Evolutionary conservation across 2,329 filamentous ascomycete species (phyloP), one percentile per base, ranked within the genome.

Genomic region (Talaromyces atroroseus): DNA sequence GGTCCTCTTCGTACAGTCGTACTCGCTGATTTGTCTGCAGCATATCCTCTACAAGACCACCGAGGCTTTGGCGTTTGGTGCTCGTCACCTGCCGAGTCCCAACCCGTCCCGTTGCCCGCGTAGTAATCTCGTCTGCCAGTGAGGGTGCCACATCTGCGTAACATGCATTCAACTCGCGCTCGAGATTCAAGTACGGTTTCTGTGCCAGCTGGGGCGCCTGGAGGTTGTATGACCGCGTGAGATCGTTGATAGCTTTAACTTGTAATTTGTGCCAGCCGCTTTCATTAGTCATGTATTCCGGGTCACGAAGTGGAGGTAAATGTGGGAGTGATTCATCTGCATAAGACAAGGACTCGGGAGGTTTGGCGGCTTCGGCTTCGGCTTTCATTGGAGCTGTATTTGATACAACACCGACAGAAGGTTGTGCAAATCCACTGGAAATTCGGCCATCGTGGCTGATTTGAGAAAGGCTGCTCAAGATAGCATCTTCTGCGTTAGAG

Each of bases 171-270:
- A 97, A 79, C 73, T 99, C 94, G 49, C 92, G 84, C 46, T 91
- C 83, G 7, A 97, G 82, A 2, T 80, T 86, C 67, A 90, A 91
- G 71, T 97, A 97, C 0, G 92, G 90, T 71, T 96, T 96, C 74
- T 94, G 95, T 2, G 92, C 92, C 1, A 96, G 80, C 54, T 90
- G 87, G 0, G 94, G 94, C 0, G 94, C 92, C 85, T 95, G 92
- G 2, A 97, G 82, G 65, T 97, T 97, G 77, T 99, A 99, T 14
- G 89, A 89, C 24, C 94, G 83, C 7, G 90, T 87, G 49, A 95
- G 79, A 29, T 75, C 72, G 72, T 97, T 97, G 56, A 97, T 82
- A 56, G 89, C 84, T 48, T 82, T 80, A 61, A 99, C 82, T 5
- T 89, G 83, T 5, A 94, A 80, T 40, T 81, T 82, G 68, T 92